A percentile compares a stretch with the other conserved stretches of the same genome.
Evolutionary conservation across 2,329 filamentous ascomycete species (phyloP).

Genomic region (Clonostachys rhizophaga): DNA sequence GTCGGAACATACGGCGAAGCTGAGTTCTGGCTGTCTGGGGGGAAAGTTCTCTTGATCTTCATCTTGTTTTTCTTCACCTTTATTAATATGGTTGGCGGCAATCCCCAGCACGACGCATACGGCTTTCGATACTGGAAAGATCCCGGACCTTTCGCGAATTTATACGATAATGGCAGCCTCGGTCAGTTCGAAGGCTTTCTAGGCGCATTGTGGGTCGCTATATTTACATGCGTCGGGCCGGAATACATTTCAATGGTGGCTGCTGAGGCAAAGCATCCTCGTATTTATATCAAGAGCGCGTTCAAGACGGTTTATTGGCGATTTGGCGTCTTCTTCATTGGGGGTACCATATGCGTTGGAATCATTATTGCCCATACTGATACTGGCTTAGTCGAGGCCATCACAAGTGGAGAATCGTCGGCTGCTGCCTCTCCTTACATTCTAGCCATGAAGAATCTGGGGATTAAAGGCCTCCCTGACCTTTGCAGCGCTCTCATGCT

Average conservation of each 20-base stretch:
- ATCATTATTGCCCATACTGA: slow-evolving; percentile 33
- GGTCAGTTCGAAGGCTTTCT: slow-evolving; percentile 59
- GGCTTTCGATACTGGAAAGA: slow-evolving; percentile 65
- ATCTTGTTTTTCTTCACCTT: slow-evolving; percentile 53
- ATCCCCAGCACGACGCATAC: slow-evolving; percentile 46
- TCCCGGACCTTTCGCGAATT: slow-evolving; percentile 43
- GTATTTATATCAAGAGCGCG: too few relatives aligned
- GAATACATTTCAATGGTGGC: slow-evolving; percentile 59
- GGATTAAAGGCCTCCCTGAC: slow-evolving; percentile 47
- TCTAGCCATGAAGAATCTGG: slow-evolving; percentile 50
- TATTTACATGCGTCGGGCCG: slow-evolving; percentile 29
- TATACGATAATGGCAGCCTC: slow-evolving; percentile 50
- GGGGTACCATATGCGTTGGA: slow-evolving; percentile 58
- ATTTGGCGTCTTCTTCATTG: slow-evolving; percentile 53
- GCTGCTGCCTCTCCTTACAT: slow-evolving; percentile 50
- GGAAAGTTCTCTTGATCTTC: slow-evolving; percentile 53
- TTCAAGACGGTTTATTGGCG: too few relatives aligned
- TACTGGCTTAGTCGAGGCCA: slow-evolving; percentile 35
- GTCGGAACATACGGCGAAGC: neutral
- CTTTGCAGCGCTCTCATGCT: slow-evolving; percentile 51
- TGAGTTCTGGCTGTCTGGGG: slow-evolving; percentile 7
- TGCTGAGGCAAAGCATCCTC: slow-evolving; percentile 34
- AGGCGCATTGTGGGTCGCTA: slow-evolving; percentile 29
- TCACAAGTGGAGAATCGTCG: slow-evolving; percentile 36
- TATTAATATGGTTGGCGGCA: slow-evolving; percentile 54